Base-by-base conservation (phyloP, 768 basidiomycete species). In the Crepidotus variabilis region DNA sequence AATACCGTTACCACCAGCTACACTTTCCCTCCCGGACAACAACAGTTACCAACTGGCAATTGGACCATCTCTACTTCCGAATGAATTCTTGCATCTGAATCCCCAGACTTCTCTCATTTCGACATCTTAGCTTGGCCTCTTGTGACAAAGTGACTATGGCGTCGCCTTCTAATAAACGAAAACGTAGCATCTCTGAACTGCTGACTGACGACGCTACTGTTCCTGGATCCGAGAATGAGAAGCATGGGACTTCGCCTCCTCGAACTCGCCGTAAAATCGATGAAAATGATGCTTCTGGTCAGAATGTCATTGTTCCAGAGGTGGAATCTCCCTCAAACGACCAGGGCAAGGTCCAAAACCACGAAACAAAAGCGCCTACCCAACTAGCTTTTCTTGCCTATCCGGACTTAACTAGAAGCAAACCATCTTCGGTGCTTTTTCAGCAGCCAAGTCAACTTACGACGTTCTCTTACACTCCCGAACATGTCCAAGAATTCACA, bases 391-490 rank as follows among this genome's bases (percentile, higher is more conserved):
- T 56, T 23, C 54, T 65, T 52, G 50, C 51, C 21, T 62, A 60
- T 54, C 65, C 62, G 35, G 52, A 63, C 33, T 43, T 57, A n/a
- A 18, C 50, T 8, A 58, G 46, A n/a, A 16, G 46, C 33, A 63
- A 62, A 36, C 63, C 63, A 16, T 54, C 49, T 28, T 36, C 58
- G 47, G 70, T 73, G 20, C 77, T 82, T 0, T 88, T 91, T 59
- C 90, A 92, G 63, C 83, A 86, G 57, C 90, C 90, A 2, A 79
- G 75, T 2, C 84, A 80, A 23, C 68, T 92, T 7, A 73, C 85
- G 21, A 82, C 89, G 0, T 92, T 91, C 69, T 92, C 90, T 7
- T 90, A 90, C 63, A 80, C 79, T 14, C 71, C 83, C 13, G 69
- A 65, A 7, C 83, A 81, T 51, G 72, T 70, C 13, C 79, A 88